Base-by-base conservation (phyloP, 176 grass and related monocot species). In the Eleusine coracana region DNA sequence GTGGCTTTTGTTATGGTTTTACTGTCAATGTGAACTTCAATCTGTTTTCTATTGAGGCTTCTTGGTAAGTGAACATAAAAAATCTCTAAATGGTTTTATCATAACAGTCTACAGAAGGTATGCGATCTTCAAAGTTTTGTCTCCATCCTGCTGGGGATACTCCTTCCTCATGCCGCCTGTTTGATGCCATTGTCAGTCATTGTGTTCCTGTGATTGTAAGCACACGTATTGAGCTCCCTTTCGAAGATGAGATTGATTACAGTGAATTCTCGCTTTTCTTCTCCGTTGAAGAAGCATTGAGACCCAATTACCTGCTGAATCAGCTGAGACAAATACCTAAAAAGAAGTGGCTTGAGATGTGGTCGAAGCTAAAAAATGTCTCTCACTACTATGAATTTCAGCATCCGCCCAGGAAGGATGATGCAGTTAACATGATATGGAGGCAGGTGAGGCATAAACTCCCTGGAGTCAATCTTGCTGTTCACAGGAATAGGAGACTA, bases 191-290 rank as follows among this genome's bases (percentile, higher is more conserved):
- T 14, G 78, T 96, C 74, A 94, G 93, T 66, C 93, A 94, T 65
- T 99, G 96, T 88, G 67, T 99, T 66, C 96, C 96, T 68, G 89
- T 99, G 45, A 99, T 99, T 58, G 83, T 99, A 16, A 99, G 93
- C 48, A 94, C 89, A 61, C 68, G 77, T 14, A 96, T 99, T 63
- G 96, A 99, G 89, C 96, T 99, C 61, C 96, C 96, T 66, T 99
- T 99, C 49, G 93, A 99, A 84, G 91, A 96, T 67, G 89, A 96
- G 80, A 92, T 96, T 23, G 93, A 99, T 87, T 99, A 96, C 78
- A 87, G 79, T 6, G 85, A 93, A 72, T 94, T 96, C 85, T 90
- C 93, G 31, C 87, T 92, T 76, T 99, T 99, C 90, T 96, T 92
- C 89, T 96, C 96, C 5, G 91, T 94, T 13, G 78, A 99, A 81